Evolutionary conservation across 805 yeast genomes (phyloP).

Genomic region (Candida xyloterini): DNA sequence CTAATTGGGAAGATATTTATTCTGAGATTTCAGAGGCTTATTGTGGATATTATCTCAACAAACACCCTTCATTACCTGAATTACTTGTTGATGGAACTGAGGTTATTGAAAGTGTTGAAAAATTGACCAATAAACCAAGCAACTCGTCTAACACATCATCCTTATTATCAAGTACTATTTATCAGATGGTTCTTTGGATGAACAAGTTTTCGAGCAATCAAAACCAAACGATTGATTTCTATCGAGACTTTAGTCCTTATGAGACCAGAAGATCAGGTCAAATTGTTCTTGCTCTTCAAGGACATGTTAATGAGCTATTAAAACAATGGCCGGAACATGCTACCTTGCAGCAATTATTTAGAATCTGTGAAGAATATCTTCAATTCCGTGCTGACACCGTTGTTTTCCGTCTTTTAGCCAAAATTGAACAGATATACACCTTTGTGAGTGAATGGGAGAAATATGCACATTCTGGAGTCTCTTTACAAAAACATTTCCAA

Average conservation of each 20-base stretch:
- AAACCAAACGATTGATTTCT: slow-evolving; percentile 49
- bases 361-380: slow-evolving; percentile 65
- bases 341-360: slow-evolving; percentile 64
- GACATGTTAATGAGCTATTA: slow-evolving; percentile 45
- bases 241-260: slow-evolving; percentile 54
- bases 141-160: slow-evolving; percentile 28
- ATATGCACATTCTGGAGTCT: slow-evolving; percentile 76
- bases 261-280: slow-evolving; percentile 62
- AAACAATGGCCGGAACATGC: slow-evolving; percentile 94
- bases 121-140: slow-evolving; percentile 22
- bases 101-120: slow-evolving; percentile 30
- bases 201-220: slow-evolving; percentile 20
- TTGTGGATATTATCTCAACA: slow-evolving; percentile 36
- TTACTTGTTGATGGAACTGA: slow-evolving; percentile 42
- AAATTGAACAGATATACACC: slow-evolving; percentile 82
- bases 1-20: slow-evolving; percentile 46
- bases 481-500: slow-evolving; percentile 54
- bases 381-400: slow-evolving; percentile 65
- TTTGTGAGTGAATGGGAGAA: slow-evolving; percentile 90
- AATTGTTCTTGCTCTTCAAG: slow-evolving; percentile 43
- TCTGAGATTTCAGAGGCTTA: slow-evolving; percentile 48
- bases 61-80: slow-evolving; percentile 7
- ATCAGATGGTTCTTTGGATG: slow-evolving; percentile 35
- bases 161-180: slow-evolving; percentile 35
- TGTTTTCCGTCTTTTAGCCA: slow-evolving; percentile 70